Conservation (phyloP, 2,329 filamentous ascomycete genomes). For the Alternaria sp. region DNA sequence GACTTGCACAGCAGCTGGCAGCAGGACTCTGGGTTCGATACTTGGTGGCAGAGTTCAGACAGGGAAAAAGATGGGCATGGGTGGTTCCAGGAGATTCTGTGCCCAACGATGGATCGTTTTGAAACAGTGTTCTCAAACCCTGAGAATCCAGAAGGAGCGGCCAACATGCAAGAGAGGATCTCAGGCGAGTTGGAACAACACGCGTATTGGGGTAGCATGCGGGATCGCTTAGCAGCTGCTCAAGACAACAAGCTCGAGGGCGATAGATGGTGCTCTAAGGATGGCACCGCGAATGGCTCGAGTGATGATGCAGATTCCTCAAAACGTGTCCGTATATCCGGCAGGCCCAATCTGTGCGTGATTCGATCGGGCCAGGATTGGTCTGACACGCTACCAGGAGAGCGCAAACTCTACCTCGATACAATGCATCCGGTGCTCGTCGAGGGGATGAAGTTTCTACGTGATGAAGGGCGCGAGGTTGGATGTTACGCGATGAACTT, state of each 20-base stretch:
- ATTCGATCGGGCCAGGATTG: constrained; percentile 58
- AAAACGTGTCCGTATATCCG: constrained; percentile 41
- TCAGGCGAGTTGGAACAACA: constrained; percentile 52
- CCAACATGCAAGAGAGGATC: constrained; percentile 49
- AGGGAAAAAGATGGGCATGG: constrained; percentile 37
- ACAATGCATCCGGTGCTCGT: constrained; percentile 56
- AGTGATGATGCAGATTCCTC: neutral
- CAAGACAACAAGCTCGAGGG: constrained; percentile 49
- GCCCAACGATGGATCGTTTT: constrained; percentile 52
- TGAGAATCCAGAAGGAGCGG: constrained; percentile 49
- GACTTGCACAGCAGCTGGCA: constrained; percentile 43
- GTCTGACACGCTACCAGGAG: constrained; percentile 49
- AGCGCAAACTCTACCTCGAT: constrained; percentile 53
- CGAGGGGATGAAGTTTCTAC: constrained; percentile 55
- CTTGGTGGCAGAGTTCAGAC: constrained; percentile 49
- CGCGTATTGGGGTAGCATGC: constrained; percentile 57
- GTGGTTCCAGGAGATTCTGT: constrained; percentile 55
- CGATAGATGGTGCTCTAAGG: constrained; percentile 6
- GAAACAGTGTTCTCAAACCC: constrained; percentile 54
- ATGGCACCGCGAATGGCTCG: neutral
- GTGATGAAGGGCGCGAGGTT: constrained; percentile 52
- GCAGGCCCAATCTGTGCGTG: constrained; percentile 51
- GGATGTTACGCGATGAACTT: constrained; percentile 55
- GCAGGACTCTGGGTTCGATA: constrained; percentile 43
- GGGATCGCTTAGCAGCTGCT: constrained; percentile 51